Evolutionary conservation across 768 basidiomycete species (phyloP), one percentile per base, ranked within the genome.

Genomic region (Russula vinacea): DNA sequence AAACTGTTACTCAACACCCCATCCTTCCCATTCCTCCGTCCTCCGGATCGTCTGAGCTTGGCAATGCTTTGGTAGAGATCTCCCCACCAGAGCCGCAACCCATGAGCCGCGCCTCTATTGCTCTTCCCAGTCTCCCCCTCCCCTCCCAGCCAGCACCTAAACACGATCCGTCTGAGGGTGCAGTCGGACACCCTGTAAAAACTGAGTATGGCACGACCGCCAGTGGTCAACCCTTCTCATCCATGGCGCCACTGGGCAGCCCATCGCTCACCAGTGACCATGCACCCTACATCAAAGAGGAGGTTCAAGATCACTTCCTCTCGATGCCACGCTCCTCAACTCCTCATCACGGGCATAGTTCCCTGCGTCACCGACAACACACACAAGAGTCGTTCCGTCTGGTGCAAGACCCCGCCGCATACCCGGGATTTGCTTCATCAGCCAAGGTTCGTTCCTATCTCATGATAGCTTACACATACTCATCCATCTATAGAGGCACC

Each of bases 41-140:
- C 17, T 66, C 64, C 17, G 29, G 53, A 29, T 67, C 66, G 16
- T 67, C 66, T 17, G 66, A 67, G 40, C 66, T 67, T 1, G 66
- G 63, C 2, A 54, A 67, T 24, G 66, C 66, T 33, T 63, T 67
- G 17, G 42, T 56, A 9, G 66, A 64, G 35, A 45, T 65, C 47
- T 40, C 52, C 29, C 22, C 63, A 8, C 40, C 57, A 19, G 66
- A 65, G 19, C 14, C 58, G 3, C 58, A 22, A 33, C 10, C 35
- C 1, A 60, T 45, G 52, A 33, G 19, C 32, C 44, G 52, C 8
- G 19, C 58, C 39, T 50, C 58, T n/a, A 60, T 64, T 6, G 29
- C 53, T 6, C 63, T 64, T 5, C 63, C 63, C 24, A 50, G 37
- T 47, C 63, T 64, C 35, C 39, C 57, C 37, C 39, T 24, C 7